These are phyloP conservation scores for Globisporangium alternatum DNA, from an alignment of 352 stramenopile species.

Conservation along the genomic window DNA sequence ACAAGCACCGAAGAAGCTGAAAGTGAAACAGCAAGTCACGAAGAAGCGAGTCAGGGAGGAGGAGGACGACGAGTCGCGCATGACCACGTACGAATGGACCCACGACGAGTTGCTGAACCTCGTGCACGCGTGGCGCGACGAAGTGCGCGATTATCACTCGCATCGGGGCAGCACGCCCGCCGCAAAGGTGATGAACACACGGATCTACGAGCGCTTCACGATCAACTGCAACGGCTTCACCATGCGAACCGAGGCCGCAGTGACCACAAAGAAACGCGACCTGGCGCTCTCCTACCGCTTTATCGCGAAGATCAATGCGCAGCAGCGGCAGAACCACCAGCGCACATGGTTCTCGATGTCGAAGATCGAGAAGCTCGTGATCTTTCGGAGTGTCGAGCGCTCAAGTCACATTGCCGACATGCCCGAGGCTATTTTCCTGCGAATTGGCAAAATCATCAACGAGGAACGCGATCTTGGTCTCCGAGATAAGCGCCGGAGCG, in stretches of 20 bases:
- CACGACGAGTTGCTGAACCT: not conserved
- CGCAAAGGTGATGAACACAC: not conserved
- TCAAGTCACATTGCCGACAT: slow-evolving; percentile 4
- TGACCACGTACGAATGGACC: not conserved
- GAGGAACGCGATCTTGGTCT: not conserved
- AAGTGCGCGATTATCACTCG: not conserved
- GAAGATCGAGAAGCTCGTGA: slow-evolving; percentile 9
- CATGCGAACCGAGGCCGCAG: not conserved
- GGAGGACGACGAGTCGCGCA: not conserved
- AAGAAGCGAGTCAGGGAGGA: not conserved
- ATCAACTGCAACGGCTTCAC: not conserved
- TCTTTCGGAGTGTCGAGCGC: not conserved
- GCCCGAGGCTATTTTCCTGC: not conserved
- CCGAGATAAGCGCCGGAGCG: not conserved
- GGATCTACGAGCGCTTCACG: slow-evolving; percentile 8
- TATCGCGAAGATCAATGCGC: slow-evolving; percentile 3
- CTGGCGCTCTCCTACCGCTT: slow-evolving; percentile 6
- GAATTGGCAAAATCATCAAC: not conserved
- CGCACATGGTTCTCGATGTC: not conserved
- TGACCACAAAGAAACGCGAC: slow-evolving; percentile 4
- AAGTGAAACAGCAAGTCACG: not conserved
- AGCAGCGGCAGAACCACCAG: not conserved
- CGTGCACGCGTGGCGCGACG: slow-evolving; percentile 5
- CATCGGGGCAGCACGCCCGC: not conserved
- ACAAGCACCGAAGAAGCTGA: not conserved